A percentile compares a stretch with the other conserved stretches of the same genome.
phyloP scores from a whole-genome alignment of 495 filamentous ascomycete genomes.

The Filosporella fistucella region DNA sequence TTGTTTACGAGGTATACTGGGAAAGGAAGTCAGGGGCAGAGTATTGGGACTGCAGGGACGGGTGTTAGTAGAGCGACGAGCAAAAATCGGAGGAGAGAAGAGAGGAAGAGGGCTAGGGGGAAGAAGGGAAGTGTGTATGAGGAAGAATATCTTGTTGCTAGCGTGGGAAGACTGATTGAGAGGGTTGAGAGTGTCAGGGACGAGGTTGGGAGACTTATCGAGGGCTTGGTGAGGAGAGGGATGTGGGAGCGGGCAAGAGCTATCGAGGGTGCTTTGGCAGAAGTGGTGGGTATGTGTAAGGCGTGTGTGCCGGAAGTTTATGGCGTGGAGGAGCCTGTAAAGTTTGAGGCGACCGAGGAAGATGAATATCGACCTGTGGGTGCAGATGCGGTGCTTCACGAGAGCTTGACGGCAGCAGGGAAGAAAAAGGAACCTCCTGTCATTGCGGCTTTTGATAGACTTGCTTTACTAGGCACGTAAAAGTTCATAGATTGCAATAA shows the following conservation, averaged over 20 bases:
- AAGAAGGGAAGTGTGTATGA: slow-evolving; percentile 97
- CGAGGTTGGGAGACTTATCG: slow-evolving; percentile 68
- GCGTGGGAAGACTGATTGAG: slow-evolving; percentile 77
- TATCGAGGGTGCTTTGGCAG: slow-evolving; percentile 64
- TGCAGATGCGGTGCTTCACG: slow-evolving; percentile 45
- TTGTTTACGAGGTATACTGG: slow-evolving; percentile 92
- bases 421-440: slow-evolving; percentile 39
- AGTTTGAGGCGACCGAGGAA: slow-evolving; percentile 14
- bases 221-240: slow-evolving; percentile 66
- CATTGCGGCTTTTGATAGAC: slow-evolving; percentile 42
- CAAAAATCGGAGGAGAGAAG: slow-evolving; percentile 80
- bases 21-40: slow-evolving; percentile 35
- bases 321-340: slow-evolving; percentile 26
- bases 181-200: slow-evolving; percentile 64
- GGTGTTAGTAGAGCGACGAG: slow-evolving; percentile 68
- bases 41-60: slow-evolving; percentile 60
- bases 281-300: slow-evolving; percentile 65
- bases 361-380: slow-evolving; percentile 29
- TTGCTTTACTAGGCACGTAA: slow-evolving; percentile 46
- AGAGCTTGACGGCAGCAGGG: slow-evolving; percentile 41
- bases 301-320: slow-evolving; percentile 66
- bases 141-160: slow-evolving; percentile 92
- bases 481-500: slow-evolving; percentile 3
- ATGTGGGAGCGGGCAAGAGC: slow-evolving; percentile 86
- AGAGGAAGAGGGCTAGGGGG: slow-evolving; percentile 89